Evolutionary conservation across 345 rosid genomes (phyloP).

Genomic region (Physaria fendleri): DNA sequence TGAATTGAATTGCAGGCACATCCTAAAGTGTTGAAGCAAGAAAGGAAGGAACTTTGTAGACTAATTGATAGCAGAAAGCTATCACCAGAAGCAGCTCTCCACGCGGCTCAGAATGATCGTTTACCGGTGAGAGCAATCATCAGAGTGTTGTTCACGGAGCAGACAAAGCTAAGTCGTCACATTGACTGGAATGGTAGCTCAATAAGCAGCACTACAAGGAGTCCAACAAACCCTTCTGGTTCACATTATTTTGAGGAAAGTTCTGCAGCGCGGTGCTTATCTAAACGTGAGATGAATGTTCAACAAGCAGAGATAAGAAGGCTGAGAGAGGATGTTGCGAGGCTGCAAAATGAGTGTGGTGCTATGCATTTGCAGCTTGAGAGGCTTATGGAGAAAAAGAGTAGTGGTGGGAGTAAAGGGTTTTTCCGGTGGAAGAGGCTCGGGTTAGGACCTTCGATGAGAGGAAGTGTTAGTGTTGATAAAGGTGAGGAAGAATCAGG

Average conservation of each 20-base stretch:
- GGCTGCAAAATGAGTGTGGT: slow-evolving; percentile 58
- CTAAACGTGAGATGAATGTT: slow-evolving; percentile 57
- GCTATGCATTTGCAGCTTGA: slow-evolving; percentile 70
- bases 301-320: slow-evolving; percentile 62
- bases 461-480: slow-evolving; percentile 34
- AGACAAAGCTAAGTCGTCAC: slow-evolving; percentile 52
- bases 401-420: slow-evolving; percentile 64
- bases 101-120: slow-evolving; percentile 82
- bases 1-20: slow-evolving; percentile 46
- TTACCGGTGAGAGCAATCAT: slow-evolving; percentile 74
- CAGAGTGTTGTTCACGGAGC: slow-evolving; percentile 75
- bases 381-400: slow-evolving; percentile 65
- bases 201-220: slow-evolving; percentile 38
- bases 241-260: slow-evolving; percentile 34
- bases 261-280: slow-evolving; percentile 42
- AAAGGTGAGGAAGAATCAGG: slow-evolving; percentile 34
- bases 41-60: slow-evolving; percentile 63
- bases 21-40: slow-evolving; percentile 66
- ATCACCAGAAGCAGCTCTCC: slow-evolving; percentile 74
- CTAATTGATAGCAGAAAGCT: slow-evolving; percentile 72
- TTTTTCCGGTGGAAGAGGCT: slow-evolving; percentile 79
- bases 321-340: slow-evolving; percentile 59
- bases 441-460: slow-evolving; percentile 44
- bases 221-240: slow-evolving; percentile 42
- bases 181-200: slow-evolving; percentile 70